These are phyloP conservation scores for Sphaerosporella brunnea DNA, from an alignment of 495 filamentous ascomycete genomes.

Conservation along the genomic window DNA sequence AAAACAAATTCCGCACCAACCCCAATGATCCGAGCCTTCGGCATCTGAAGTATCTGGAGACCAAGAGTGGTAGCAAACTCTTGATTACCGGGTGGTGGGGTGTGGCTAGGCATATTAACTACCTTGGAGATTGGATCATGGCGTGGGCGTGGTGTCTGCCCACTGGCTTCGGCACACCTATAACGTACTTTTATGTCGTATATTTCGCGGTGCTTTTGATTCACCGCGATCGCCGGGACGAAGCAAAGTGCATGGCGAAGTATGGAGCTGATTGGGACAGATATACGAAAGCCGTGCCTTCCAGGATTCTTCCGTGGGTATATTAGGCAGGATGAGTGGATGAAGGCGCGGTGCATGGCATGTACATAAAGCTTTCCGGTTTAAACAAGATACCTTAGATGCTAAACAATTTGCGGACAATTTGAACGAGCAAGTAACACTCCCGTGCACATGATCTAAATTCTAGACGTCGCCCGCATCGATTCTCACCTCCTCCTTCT, in stretches of 20 bases:
- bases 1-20: conserved; percentile 82
- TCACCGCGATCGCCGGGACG: conserved; percentile 80
- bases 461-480: not conserved
- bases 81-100: conserved; percentile 94
- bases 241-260: conserved; percentile 79
- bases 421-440: no score
- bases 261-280: conserved; percentile 88
- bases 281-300: conserved; percentile 70
- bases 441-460: no score
- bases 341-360: no score
- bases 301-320: conserved; percentile 74
- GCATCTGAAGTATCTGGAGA: conserved; percentile 76
- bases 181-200: conserved; percentile 89
- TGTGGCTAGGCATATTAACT: conserved; percentile 81
- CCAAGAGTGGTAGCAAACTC: conserved; percentile 59
- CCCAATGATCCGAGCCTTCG: conserved; percentile 63
- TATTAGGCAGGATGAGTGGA: conserved; percentile 40
- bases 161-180: conserved; percentile 65
- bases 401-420: conserved; percentile 11
- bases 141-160: conserved; percentile 82
- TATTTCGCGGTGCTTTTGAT: conserved; percentile 84
- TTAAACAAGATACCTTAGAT: no score
- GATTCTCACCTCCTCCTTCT: not conserved
- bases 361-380: no score
- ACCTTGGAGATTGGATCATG: conserved; percentile 93